phyloP scores from a whole-genome alignment of 2,329 filamentous ascomycete genomes.

The Davidsoniella virescens region DNA sequence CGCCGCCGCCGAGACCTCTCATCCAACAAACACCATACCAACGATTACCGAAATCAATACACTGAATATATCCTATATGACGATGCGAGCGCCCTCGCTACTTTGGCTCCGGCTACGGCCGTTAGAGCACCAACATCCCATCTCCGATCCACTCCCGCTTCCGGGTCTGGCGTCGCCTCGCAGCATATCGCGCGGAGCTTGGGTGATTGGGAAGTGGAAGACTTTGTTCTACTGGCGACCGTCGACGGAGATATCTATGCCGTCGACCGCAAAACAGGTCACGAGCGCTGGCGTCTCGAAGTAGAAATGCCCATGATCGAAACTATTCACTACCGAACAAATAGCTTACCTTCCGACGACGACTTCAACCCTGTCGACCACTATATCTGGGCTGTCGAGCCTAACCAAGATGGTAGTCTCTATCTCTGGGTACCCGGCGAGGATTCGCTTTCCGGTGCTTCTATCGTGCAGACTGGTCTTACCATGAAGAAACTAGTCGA shows the following conservation, averaged over 20 bases:
- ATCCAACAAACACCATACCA: slow-evolving; percentile 20
- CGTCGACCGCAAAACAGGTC: slow-evolving; percentile 71
- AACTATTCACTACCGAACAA: slow-evolving; percentile 63
- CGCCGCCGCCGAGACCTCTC: slow-evolving; percentile 6
- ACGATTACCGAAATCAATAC: slow-evolving; percentile 19
- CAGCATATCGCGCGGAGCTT: slow-evolving; percentile 89
- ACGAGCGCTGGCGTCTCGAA: slow-evolving; percentile 71
- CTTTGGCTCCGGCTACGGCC: slow-evolving; percentile 90
- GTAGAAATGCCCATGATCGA: slow-evolving; percentile 80
- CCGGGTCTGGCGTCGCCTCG: slow-evolving; percentile 53
- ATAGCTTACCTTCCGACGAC: slow-evolving; percentile 43
- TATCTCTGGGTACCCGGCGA: slow-evolving; percentile 65
- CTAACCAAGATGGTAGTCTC: slow-evolving; percentile 68
- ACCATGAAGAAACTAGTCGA: slow-evolving; percentile 83
- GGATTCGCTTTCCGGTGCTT: slow-evolving; percentile 15
- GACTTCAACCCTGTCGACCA: slow-evolving; percentile 57
- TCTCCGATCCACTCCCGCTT: slow-evolving; percentile 36
- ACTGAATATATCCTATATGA: slow-evolving; percentile 26
- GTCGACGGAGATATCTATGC: slow-evolving; percentile 95
- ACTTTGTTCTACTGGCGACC: slow-evolving; percentile 99
- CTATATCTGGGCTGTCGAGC: slow-evolving; percentile 90
- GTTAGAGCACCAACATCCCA: slow-evolving; percentile 82
- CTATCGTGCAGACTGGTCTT: slow-evolving; percentile 48
- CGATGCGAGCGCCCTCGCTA: slow-evolving; percentile 91
- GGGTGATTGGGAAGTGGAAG: slow-evolving; percentile 99